Percentiles rank a stretch among this genome's conserved stretches.
phyloP scores from a whole-genome alignment of 75 land plant species.

The Selaginella moellendorffii region DNA sequence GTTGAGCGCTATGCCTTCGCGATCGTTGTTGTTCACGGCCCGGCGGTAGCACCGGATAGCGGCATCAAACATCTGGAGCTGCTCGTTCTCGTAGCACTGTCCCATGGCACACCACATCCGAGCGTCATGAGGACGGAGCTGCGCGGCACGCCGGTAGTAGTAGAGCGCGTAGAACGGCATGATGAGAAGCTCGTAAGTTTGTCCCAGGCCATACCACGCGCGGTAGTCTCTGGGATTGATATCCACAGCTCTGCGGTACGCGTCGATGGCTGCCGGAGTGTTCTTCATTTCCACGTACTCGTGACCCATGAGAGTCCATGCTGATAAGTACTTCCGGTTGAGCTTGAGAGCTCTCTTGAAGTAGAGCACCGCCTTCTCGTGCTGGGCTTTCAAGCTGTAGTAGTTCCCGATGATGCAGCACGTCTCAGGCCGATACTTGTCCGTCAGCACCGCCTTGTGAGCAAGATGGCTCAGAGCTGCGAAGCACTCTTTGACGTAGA shows the following conservation, averaged over 20 bases:
- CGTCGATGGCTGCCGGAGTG: slow-evolving; percentile 85
- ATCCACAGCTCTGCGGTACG: slow-evolving; percentile 86
- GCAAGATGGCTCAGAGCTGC: slow-evolving; percentile 81
- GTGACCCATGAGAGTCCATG: slow-evolving; percentile 99
- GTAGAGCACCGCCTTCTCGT: slow-evolving; percentile 69
- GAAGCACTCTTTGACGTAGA: slow-evolving; percentile 84
- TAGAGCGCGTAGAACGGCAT: slow-evolving; percentile 93
- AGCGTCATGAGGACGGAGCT: slow-evolving; percentile 77
- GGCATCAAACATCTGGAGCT: slow-evolving; percentile 64
- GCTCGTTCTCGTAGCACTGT: slow-evolving; percentile 82
- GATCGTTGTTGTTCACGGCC: slow-evolving; percentile 66
- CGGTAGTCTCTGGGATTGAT: slow-evolving; percentile 88
- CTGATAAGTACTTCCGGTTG: slow-evolving; percentile 77
- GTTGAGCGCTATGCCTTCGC: slow-evolving; percentile 81
- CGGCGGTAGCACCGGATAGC: slow-evolving; percentile 83
- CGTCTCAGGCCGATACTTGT: slow-evolving; percentile 89
- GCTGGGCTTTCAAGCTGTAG: slow-evolving; percentile 53
- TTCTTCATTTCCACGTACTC: slow-evolving; percentile 99
- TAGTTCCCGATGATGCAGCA: slow-evolving; percentile 93
- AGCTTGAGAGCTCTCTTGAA: slow-evolving; percentile 80
- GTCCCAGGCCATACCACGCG: slow-evolving; percentile 98
- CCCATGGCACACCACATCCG: slow-evolving; percentile 98
- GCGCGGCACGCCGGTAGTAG: slow-evolving; percentile 65
- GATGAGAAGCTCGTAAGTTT: slow-evolving; percentile 79
- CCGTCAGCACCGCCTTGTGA: slow-evolving; percentile 70